Evolutionary conservation across 257 asterid genomes (phyloP).

Genomic region (Primulina huaijiensis): DNA sequence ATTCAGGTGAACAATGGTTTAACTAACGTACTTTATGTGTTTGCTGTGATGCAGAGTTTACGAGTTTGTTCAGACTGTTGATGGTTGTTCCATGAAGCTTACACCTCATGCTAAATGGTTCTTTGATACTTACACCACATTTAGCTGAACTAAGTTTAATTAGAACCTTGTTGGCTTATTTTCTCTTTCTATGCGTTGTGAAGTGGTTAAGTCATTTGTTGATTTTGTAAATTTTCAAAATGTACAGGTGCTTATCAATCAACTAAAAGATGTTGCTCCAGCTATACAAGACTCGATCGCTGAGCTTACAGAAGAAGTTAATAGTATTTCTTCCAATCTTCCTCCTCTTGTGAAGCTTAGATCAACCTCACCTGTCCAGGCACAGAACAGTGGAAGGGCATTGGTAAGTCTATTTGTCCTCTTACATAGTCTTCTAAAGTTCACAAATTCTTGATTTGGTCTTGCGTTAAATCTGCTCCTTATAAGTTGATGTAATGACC

Average conservation of each 20-base stretch:
- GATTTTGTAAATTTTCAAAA: constrained; percentile 8
- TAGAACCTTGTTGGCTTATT: constrained; percentile 11
- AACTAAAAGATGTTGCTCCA: constrained; percentile 96
- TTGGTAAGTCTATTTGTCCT: constrained; percentile 40
- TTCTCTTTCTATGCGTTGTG: constrained; percentile 13
- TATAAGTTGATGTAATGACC: constrained; percentile 29
- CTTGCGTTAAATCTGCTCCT: constrained; percentile 23
- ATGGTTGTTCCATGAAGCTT: constrained; percentile 21
- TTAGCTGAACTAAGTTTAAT: constrained; percentile 20
- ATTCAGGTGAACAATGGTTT: constrained; percentile 67
- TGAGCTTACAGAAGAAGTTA: constrained; percentile 86
- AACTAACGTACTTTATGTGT: constrained; percentile 18
- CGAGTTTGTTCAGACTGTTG: constrained; percentile 4
- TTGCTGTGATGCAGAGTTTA: constrained; percentile 12
- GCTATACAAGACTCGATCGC: constrained; percentile 81
- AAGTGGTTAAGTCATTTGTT: constrained; percentile 19
- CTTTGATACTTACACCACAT: background rate
- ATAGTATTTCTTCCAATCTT: constrained; percentile 61
- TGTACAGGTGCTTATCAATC: constrained; percentile 90
- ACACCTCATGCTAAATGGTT: constrained; percentile 8
- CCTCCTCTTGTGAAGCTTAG: constrained; percentile 57
- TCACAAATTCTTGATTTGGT: constrained; percentile 10
- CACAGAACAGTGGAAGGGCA: constrained; percentile 73
- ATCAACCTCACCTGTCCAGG: constrained; percentile 65
- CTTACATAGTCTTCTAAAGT: constrained; percentile 19